Evolutionary conservation across 495 filamentous ascomycete species (phyloP).

Genomic region (Jackrogersella multiformis): DNA sequence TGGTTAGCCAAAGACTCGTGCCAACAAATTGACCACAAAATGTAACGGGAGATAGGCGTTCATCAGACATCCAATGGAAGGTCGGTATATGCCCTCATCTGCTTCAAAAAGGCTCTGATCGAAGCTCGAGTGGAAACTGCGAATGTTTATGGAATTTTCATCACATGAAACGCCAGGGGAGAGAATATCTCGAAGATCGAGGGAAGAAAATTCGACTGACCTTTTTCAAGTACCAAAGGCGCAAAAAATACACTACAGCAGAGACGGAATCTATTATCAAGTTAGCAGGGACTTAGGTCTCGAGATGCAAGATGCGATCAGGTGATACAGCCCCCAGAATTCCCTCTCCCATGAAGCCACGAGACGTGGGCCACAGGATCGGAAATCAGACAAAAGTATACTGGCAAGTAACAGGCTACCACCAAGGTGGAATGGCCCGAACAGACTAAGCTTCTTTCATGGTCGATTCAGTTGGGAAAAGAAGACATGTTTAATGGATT

Average conservation of each 20-base stretch:
- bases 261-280: background rate
- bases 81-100: conserved; percentile 59
- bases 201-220: conserved; percentile 27
- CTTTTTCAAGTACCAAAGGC: background rate
- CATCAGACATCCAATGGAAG: conserved; percentile 76
- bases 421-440: conserved; percentile 71
- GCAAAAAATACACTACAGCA: too few relatives aligned
- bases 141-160: conserved; percentile 69
- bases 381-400: conserved; percentile 87
- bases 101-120: conserved; percentile 63
- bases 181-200: conserved; percentile 20
- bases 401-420: conserved; percentile 97
- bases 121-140: conserved; percentile 75
- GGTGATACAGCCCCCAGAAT: conserved; percentile 1
- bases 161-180: conserved; percentile 51
- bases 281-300: conserved; percentile 13
- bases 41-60: conserved; percentile 17
- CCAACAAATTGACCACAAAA: background rate
- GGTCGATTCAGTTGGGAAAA: conserved; percentile 94
- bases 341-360: conserved; percentile 4
- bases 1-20: conserved; percentile 8
- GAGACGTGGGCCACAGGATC: background rate
- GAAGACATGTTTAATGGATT: conserved; percentile 79
- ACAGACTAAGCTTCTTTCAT: conserved; percentile 80
- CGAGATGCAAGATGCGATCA: background rate